A percentile compares a stretch with the other conserved stretches of the same genome.
phyloP scores from a whole-genome alignment of 345 rosid species.

The Eucalyptus regnans region DNA sequence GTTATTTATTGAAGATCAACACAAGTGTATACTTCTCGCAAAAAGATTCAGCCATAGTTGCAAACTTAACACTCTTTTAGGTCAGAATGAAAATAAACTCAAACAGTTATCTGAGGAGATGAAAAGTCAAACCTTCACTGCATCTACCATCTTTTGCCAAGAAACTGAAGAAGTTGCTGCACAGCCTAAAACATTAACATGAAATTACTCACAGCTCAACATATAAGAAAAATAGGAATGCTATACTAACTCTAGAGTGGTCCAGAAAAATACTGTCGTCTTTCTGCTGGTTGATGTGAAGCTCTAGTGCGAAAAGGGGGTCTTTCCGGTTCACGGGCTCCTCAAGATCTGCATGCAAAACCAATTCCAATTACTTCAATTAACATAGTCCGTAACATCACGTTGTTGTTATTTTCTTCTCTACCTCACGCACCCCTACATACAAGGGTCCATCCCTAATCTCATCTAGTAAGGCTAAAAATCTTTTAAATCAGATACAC shows the following conservation, averaged over 20 bases:
- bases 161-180: slow-evolving; percentile 7
- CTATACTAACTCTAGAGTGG: neutral
- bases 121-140: slow-evolving; percentile 34
- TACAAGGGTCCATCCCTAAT: neutral
- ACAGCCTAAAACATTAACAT: slow-evolving; percentile 15
- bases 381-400: neutral
- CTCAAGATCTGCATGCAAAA: slow-evolving; percentile 30
- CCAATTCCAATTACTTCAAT: neutral
- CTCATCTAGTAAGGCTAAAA: neutral
- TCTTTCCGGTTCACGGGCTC: slow-evolving; percentile 23
- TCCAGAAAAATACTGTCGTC: slow-evolving; percentile 11
- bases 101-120: neutral
- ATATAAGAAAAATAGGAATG: neutral
- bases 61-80: neutral
- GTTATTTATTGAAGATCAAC: neutral
- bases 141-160: slow-evolving; percentile 60
- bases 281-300: slow-evolving; percentile 13
- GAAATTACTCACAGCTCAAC: neutral
- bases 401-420: neutral
- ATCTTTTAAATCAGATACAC: neutral
- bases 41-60: neutral
- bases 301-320: slow-evolving; percentile 38
- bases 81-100: neutral
- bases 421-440: neutral
- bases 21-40: neutral